These are phyloP conservation scores for Stramenopiles sp. DNA, from an alignment of 352 stramenopile species.

Conservation along the genomic window DNA sequence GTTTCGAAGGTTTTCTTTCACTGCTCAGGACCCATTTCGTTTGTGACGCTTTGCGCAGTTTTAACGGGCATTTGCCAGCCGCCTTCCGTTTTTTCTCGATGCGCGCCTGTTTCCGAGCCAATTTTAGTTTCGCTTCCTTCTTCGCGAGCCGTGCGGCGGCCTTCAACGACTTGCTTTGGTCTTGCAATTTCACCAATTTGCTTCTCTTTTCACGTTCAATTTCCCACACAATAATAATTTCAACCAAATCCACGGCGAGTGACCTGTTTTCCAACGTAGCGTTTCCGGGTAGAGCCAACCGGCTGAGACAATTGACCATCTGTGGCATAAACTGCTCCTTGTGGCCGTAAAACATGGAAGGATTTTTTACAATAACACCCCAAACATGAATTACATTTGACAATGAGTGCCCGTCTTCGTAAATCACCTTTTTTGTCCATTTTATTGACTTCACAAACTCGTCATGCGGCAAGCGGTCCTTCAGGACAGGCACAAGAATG, in stretches of 20 bases:
- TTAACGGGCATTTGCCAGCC: too few relatives aligned
- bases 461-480: slow-evolving; percentile 52
- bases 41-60: too few relatives aligned
- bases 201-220: too few relatives aligned
- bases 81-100: too few relatives aligned
- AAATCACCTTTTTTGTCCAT: slow-evolving; percentile 90
- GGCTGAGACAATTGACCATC: slow-evolving; percentile 85
- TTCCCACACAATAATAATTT: slow-evolving; percentile 88
- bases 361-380: slow-evolving; percentile 83
- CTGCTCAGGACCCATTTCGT: too few relatives aligned
- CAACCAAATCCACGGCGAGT: slow-evolving; percentile 75
- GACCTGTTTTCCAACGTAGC: slow-evolving; percentile 68
- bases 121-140: too few relatives aligned
- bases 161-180: slow-evolving; percentile 18
- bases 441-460: slow-evolving; percentile 89
- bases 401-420: slow-evolving; percentile 84
- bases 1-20: too few relatives aligned
- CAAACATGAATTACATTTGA: slow-evolving; percentile 90
- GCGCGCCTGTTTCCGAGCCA: too few relatives aligned
- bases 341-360: slow-evolving; percentile 70
- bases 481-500: slow-evolving; percentile 76
- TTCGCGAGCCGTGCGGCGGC: slow-evolving; percentile 15
- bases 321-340: slow-evolving; percentile 75
- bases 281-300: slow-evolving; percentile 77
- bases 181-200: slow-evolving; percentile 37